Conservation (phyloP, 1,284 basidiomycete species). For the Puccinia triticina region DNA sequence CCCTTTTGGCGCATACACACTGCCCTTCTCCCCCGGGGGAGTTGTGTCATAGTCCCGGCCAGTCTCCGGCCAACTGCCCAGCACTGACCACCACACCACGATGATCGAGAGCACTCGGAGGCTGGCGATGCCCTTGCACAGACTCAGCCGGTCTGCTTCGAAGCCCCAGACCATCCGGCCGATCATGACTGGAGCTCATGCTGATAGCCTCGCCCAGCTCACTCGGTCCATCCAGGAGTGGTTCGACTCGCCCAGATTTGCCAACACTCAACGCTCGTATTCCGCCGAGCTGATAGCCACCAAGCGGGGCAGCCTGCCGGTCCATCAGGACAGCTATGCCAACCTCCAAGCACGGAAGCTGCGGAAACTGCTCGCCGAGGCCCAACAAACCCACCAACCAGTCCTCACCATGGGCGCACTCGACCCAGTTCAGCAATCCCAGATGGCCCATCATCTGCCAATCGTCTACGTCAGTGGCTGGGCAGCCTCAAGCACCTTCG, state of each 20-base stretch:
- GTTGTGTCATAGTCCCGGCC: too few relatives aligned
- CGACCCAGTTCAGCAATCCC: slow-evolving; percentile 60
- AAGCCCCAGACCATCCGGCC: not conserved
- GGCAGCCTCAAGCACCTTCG: slow-evolving; percentile 59
- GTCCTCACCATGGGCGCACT: slow-evolving; percentile 80
- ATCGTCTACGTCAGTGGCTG: slow-evolving; percentile 60
- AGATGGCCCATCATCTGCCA: slow-evolving; percentile 60
- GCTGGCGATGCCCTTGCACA: not conserved
- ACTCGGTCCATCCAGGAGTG: slow-evolving; percentile 66
- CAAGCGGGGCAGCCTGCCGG: slow-evolving; percentile 83
- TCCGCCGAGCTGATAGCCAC: slow-evolving; percentile 75
- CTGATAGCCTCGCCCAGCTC: not conserved
- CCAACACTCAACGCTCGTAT: slow-evolving; percentile 75
- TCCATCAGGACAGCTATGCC: slow-evolving; percentile 71
- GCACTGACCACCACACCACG: too few relatives aligned
- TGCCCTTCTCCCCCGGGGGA: too few relatives aligned
- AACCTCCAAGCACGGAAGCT: slow-evolving; percentile 81
- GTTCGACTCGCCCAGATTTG: slow-evolving; percentile 77
- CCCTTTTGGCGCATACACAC: too few relatives aligned
- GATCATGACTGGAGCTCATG: slow-evolving; percentile 1
- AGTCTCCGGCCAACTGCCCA: too few relatives aligned
- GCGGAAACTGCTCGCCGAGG: slow-evolving; percentile 69
- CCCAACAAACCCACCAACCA: slow-evolving; percentile 70
- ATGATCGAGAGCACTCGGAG: not conserved
- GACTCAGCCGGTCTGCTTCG: not conserved